Evolutionary conservation across 169 alveolate species (phyloP), one percentile per base, ranked within the genome.

Genomic region (Plasmodium inui): DNA sequence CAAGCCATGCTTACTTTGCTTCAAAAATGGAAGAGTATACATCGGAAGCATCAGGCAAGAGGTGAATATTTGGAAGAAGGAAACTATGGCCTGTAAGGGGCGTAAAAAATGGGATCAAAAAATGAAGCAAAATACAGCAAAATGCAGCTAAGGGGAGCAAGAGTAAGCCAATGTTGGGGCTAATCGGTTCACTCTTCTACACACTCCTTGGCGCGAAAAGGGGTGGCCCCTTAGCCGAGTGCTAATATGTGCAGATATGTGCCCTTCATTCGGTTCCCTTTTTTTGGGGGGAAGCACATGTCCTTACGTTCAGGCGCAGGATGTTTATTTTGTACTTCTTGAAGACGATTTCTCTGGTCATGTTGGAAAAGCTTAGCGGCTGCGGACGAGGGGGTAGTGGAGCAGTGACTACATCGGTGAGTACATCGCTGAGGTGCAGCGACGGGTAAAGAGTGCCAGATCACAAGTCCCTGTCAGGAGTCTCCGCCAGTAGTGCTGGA

Each of bases 281-380:
- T 53, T 81, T 46, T 81, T 28, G 55, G 34, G 46, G 32, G 19
- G 44, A n/a, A n/a, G n/a, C n/a, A n/a, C n/a, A n/a, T 22, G 37
- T 71, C 12, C 93, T 85, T 76, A 88, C 94, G 70, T 88, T 88
- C 55, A 88, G 72, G 61, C 73, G 71, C 30, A 88, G 71, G 50
- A 88, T 88, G 28, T 88, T 44, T 78, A 88, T 88, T 46, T 88
- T 88, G 73, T 78, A 46, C 71, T 78, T 88, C 46, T 88, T 76
- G 46, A 88, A 88, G 22, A 61, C 89, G 7, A 88, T 41, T 57
- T 88, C 94, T n/a, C 83, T 88, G 17, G 94, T 88, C 94, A 88
- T 88, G 70, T 76, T 88, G 78, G 94, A 88, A 61, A 88, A 88
- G 22, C 94, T 39, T 44, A 78, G 26, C 28, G 94, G 94, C 94